Base-by-base conservation (phyloP, 1,139 yeast genomes). In the Candida sojae region DNA sequence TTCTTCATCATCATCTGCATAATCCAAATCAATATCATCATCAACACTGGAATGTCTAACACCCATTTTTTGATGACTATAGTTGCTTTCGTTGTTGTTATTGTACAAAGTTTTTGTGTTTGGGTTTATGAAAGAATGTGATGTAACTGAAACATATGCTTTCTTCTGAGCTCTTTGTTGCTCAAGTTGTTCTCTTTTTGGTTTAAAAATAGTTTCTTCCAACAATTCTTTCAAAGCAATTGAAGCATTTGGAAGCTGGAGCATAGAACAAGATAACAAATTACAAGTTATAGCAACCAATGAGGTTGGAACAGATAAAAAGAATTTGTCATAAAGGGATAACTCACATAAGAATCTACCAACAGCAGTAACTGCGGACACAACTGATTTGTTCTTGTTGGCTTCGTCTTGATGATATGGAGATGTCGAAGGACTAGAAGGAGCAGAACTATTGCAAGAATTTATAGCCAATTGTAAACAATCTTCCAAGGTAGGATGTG, bases 311-410 rank as follows among this genome's bases (percentile, higher is more conserved):
- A 80, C 77, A 38, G 79, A 75, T 47, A 91, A 68, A 60, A 86
- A 88, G 41, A 76, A 77, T 54, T 88, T 80, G 55, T 87, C 87
- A 63, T 86, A 91, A 25, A 90, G 68, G 0, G 96, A 77, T 46
- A 88, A 68, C 65, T 90, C 96, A 63, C 95, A 84, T 34, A 90
- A 74, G 59, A 84, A 88, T 53, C 89, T 73, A 2, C 86, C 73
- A 42, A 83, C 77, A 5, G 83, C 84, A 35, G 76, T 75, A 51
- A 73, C 79, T 38, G 82, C 83, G 23, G 79, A 74, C 45, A 73
- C 69, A 6, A 74, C 70, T 55, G 56, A 49, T 36, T 47, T 31
- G 26, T 13, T 33, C 10, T 33, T 35, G 29, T 32, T 12, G 12
- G 35, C 23, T 11, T 39, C 43, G n/a, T 35, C 30, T 26, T 42